These are phyloP conservation scores for Scalesia atractyloides DNA, from an alignment of 129 eudicot genomes.

Conservation along the genomic window DNA sequence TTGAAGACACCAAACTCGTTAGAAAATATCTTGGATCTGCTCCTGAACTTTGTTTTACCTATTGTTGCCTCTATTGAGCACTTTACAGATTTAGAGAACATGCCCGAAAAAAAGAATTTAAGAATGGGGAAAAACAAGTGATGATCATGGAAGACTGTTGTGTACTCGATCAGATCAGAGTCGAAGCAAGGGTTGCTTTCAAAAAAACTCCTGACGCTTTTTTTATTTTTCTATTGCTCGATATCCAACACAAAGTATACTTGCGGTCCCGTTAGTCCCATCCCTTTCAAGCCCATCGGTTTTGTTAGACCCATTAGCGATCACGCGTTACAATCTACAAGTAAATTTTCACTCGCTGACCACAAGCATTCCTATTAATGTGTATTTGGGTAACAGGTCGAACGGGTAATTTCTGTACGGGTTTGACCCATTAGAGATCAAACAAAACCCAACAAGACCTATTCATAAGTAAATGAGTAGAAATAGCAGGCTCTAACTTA, in stretches of 20 bases:
- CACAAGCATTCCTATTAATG: background rate
- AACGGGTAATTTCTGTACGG: background rate
- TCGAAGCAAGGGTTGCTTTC: no score
- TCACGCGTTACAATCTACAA: background rate
- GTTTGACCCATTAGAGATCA: background rate
- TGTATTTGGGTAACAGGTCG: background rate
- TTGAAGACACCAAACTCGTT: no score
- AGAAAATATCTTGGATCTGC: no score
- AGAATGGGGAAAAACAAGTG: no score
- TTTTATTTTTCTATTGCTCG: no score
- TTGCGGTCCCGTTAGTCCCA: background rate
- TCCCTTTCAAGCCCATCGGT: background rate
- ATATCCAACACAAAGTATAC: background rate
- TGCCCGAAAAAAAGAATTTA: no score
- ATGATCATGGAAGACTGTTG: no score
- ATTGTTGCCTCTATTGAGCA: no score
- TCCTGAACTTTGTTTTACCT: no score
- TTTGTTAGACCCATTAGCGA: background rate
- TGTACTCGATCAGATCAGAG: no score
- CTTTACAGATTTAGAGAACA: no score
- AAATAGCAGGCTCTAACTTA: background rate
- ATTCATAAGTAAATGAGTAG: slow-evolving; percentile 8
- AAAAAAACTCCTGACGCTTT: no score
- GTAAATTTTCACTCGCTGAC: background rate
- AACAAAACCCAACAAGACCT: slow-evolving; percentile 2